Conservation (phyloP, 805 yeast species). For the Cyberlindnera mycetangii region DNA sequence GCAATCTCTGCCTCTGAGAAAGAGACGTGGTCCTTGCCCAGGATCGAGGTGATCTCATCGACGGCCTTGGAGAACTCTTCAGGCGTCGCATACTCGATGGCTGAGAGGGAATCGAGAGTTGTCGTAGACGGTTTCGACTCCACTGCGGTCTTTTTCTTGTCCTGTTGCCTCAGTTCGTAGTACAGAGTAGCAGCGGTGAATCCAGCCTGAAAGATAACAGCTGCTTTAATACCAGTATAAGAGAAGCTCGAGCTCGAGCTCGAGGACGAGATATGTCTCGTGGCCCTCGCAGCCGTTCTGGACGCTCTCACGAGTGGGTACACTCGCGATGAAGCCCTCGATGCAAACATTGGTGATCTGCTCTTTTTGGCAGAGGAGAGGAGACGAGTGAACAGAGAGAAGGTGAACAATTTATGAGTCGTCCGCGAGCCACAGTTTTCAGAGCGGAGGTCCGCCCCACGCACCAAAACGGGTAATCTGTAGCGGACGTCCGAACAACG, state of each 20-base stretch:
- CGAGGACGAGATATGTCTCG: conserved; percentile 1
- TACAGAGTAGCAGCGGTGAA: conserved; percentile 15
- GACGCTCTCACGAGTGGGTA: not conserved
- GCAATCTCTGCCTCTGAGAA: conserved; percentile 40
- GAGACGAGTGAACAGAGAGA: not conserved
- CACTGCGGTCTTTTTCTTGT: not conserved
- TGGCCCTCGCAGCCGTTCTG: not conserved
- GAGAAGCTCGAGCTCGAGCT: not conserved
- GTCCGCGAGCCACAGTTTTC: not conserved
- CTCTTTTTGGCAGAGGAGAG: not conserved
- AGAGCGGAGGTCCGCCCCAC: not conserved
- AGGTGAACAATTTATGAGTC: not conserved
- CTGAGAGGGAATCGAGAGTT: conserved; percentile 31
- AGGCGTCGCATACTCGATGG: conserved; percentile 41
- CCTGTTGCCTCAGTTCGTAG: conserved; percentile 2
- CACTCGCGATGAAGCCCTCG: too few relatives aligned
- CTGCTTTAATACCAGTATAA: conserved; percentile 4
- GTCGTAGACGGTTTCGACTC: conserved; percentile 31
- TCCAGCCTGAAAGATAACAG: conserved; percentile 18
- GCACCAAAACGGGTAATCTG: not conserved
- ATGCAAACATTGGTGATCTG: too few relatives aligned
- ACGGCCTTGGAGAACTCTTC: conserved; percentile 39
- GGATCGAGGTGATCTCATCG: conserved; percentile 35
- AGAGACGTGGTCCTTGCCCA: conserved; percentile 37
- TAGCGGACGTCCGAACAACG: not conserved